These are phyloP conservation scores for Pseudocercospora fuligena DNA, from an alignment of 2,329 filamentous ascomycete genomes.

Conservation along the genomic window DNA sequence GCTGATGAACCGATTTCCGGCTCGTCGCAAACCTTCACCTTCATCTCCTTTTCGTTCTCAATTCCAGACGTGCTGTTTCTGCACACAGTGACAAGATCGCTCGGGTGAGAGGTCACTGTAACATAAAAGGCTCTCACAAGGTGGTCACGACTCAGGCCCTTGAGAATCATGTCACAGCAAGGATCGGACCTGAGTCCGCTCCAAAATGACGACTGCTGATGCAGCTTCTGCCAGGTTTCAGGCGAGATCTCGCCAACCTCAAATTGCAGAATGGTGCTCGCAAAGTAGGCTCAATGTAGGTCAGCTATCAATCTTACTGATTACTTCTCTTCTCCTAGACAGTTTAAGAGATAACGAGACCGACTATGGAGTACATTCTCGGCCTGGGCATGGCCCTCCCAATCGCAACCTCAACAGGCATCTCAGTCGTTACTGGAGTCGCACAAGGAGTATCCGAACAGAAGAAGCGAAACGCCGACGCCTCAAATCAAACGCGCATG, in stretches of 20 bases:
- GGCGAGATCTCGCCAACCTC: conserved; percentile 9
- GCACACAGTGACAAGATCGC: not conserved
- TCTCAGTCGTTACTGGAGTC: conserved; percentile 57
- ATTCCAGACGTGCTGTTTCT: not conserved
- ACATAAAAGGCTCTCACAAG: not conserved
- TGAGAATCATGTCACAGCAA: not conserved
- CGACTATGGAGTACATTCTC: conserved; percentile 40
- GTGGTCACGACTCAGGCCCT: not conserved
- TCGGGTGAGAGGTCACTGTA: not conserved
- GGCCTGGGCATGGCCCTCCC: conserved; percentile 42
- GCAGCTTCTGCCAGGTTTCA: conserved; percentile 20
- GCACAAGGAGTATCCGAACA: conserved; percentile 57
- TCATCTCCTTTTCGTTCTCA: not conserved
- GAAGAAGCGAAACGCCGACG: conserved; percentile 56
- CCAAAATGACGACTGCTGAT: conserved; percentile 19
- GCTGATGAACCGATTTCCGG: not conserved
- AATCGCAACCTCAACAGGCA: conserved; percentile 46
- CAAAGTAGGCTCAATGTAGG: conserved; percentile 10
- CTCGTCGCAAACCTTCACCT: not conserved
- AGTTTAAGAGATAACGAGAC: not conserved
- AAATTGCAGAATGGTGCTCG: not conserved
- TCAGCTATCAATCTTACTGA: not conserved
- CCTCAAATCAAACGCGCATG: conserved; percentile 55
- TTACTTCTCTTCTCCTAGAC: not conserved
- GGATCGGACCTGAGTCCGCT: conserved; percentile 13